These are phyloP conservation scores for Apostasia shenzhenica DNA, from an alignment of 106 monocot genomes.

Conservation along the genomic window DNA sequence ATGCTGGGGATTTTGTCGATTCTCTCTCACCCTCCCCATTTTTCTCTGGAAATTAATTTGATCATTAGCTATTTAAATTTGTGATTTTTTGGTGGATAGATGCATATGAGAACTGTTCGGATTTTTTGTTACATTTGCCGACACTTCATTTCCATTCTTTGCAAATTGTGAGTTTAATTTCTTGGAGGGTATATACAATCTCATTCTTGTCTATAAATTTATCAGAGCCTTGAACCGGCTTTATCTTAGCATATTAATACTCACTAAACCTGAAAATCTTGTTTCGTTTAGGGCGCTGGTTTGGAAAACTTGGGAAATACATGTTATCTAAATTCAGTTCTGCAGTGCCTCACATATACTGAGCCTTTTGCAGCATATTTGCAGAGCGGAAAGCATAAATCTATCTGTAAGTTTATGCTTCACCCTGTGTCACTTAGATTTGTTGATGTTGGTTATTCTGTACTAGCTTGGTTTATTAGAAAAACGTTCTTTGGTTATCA, in stretches of 20 bases:
- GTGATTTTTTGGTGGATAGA: too few relatives aligned
- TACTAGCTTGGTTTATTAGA: too few relatives aligned
- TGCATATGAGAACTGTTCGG: too few relatives aligned
- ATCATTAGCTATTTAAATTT: too few relatives aligned
- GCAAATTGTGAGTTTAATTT: neutral
- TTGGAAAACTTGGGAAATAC: constrained; percentile 90
- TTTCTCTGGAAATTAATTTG: neutral
- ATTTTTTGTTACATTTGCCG: too few relatives aligned
- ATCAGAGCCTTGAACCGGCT: neutral
- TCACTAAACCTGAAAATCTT: neutral
- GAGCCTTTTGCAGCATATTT: constrained; percentile 98
- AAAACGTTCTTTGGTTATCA: too few relatives aligned
- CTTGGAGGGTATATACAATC: neutral
- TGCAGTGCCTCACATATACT: constrained; percentile 96
- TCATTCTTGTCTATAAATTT: neutral
- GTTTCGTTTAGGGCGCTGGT: constrained; percentile 78
- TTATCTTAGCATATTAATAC: neutral
- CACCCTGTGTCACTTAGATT: neutral
- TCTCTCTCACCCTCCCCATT: neutral
- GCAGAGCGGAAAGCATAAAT: constrained; percentile 90
- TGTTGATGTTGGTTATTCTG: neutral
- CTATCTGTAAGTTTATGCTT: constrained; percentile 64
- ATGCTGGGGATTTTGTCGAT: too few relatives aligned
- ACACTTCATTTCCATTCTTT: neutral
- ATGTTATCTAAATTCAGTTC: constrained; percentile 92